Base-by-base conservation (phyloP, 192 early-diverging fungal genomes). In the Chytriomyces sp. region DNA sequence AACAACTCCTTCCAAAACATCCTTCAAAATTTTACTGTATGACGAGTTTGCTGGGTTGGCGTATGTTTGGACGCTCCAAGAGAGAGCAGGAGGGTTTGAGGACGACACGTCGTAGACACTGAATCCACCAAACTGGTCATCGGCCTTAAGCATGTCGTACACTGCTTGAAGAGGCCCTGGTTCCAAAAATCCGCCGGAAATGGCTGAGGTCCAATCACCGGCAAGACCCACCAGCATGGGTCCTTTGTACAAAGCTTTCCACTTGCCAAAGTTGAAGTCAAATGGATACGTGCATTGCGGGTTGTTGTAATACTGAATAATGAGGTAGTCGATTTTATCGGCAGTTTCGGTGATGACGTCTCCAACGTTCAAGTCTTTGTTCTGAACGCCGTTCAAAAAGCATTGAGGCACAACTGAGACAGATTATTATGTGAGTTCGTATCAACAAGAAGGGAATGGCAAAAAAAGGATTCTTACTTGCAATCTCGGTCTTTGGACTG, bases 291-390 rank as follows among this genome's bases (percentile, higher is more conserved):
- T 23, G 62, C 53, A 57, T 57, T 57, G 53, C 53, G 53, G 53
- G 53, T 57, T 75, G 63, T 75, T 75, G 63, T 75, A 75, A 43
- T 75, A 75, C 43, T 75, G 73, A 46, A 75, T 53, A 75, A 75
- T 65, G 45, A 75, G 45, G 46, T 65, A 75, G 45, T 75, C 73
- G 35, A 75, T 20, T 7, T 50, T 26, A 11, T 66, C 64, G 61
- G 73, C 50, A 43, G 18, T 18, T 6, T 13, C 7, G 13, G 26
- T 49, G 64, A 75, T 65, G n/a, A 75, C 63, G 18, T 49, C 45
- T 6, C 73, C 63, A n/a, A 64, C 60, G 47, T 64, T 75, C 10
- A 64, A 35, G 48, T 64, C 61, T 57, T 48, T 45, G 18, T 49
- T 48, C 53, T 57, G 53, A n/a, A 66, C 35, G 43, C 73, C 73